phyloP scores from a whole-genome alignment of 768 basidiomycete species.

The Candolleomyces eurysporus region DNA sequence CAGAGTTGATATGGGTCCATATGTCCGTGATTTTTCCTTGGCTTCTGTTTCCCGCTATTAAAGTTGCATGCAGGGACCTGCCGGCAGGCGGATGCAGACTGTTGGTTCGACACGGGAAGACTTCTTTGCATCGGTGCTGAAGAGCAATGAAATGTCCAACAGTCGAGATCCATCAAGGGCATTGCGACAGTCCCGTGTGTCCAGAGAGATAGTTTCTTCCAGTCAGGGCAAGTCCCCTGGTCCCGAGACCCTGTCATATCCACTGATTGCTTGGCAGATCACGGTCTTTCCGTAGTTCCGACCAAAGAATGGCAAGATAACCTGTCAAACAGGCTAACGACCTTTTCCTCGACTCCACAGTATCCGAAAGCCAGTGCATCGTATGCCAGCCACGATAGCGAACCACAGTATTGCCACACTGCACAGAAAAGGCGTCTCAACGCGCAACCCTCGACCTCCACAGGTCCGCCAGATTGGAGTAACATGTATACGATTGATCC shows the following conservation, averaged over 20 bases:
- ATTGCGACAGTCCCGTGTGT: constrained; percentile 71
- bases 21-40: constrained; percentile 44
- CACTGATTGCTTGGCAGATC: constrained; percentile 38
- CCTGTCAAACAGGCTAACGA: constrained; percentile 54
- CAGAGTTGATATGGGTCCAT: constrained; percentile 78
- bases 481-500: constrained; percentile 59
- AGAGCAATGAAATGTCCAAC: constrained; percentile 48
- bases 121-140: constrained; percentile 72
- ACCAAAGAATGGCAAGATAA: constrained; percentile 80
- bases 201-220: constrained; percentile 80
- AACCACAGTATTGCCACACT: constrained; percentile 32
- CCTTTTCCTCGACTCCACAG: constrained; percentile 20
- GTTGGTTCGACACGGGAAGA: constrained; percentile 71
- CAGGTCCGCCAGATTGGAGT: constrained; percentile 46
- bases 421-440: constrained; percentile 50
- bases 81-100: constrained; percentile 60
- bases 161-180: constrained; percentile 57
- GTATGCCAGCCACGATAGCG: not conserved
- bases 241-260: constrained; percentile 1
- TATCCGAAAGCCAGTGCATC: constrained; percentile 17
- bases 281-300: constrained; percentile 58
- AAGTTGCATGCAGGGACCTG: constrained; percentile 51
- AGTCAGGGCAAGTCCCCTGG: constrained; percentile 42
- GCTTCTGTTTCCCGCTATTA: constrained; percentile 6
- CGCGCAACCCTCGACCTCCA: constrained; percentile 17